Evolutionary conservation across 2,329 filamentous ascomycete species (phyloP), one percentile per base, ranked within the genome.

Genomic region (Fusarium liriodendri): DNA sequence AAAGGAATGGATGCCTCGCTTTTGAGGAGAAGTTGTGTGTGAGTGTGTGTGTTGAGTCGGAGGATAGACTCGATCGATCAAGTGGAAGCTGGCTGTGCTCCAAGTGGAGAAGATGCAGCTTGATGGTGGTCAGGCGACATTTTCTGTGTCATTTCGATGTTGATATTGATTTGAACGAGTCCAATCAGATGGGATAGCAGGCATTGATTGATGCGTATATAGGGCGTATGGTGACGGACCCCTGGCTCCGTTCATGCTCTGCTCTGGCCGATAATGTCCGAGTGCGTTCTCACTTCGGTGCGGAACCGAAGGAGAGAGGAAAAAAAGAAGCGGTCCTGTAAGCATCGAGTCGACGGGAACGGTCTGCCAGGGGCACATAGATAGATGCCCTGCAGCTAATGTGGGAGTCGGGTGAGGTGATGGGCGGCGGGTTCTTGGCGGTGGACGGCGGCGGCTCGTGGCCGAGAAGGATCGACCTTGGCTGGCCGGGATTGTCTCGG

Each of bases 81-180:
- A 54, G 47, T 54, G 18, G 29, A 54, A 54, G 27, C 25, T 54
- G 47, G 47, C 18, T 9, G 47, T 32, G 27, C 18, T 32, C 10
- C 10, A 32, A 29, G 60, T 54, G 45, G 60, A 62, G 60, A 62
- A 61, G 14, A 62, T 54, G 47, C 47, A 13, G 47, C 18, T 33
- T 35, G n/a, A 10, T 33, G 27, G 18, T 20, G 27, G 32, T 27
- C 35, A 40, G 35, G 35, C 40, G 40, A 33, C n/a, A 62, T 35
- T n/a, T 35, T 62, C n/a, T 62, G 38, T 62, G 59, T 62, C 59
- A 62, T 62, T 50, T 62, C 27, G 22, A 62, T 62, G 20, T 50
- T 35, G 27, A 38, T 32, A 20, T 54, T 32, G 47, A 47, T 33
- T 14, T 27, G 20, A 35, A 35, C 20, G 25, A 32, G 16, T 50